Evolutionary conservation across 208 protist genomes (phyloP).

Genomic region (Leishmania lainsoni): DNA sequence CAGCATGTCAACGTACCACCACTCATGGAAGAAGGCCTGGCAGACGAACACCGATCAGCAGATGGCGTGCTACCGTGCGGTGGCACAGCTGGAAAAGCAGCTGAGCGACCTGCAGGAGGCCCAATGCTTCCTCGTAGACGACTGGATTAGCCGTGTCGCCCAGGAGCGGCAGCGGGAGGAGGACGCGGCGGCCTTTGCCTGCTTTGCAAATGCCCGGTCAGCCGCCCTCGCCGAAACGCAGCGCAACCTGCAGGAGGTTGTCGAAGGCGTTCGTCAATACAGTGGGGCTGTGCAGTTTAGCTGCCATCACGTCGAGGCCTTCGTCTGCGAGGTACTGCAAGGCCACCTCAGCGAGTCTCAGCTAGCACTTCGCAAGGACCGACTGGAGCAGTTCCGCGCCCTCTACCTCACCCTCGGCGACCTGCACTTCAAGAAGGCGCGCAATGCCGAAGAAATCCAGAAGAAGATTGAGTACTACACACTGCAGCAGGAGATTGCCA

Average conservation of each 20-base stretch:
- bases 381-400: conserved; percentile 73
- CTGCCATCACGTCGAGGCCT: conserved; percentile 39
- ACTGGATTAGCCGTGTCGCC: conserved; percentile 51
- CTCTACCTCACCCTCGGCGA: conserved; percentile 89
- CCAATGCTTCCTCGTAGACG: conserved; percentile 47
- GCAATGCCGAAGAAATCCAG: conserved; percentile 73
- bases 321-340: conserved; percentile 45
- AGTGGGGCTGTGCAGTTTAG: conserved; percentile 38
- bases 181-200: conserved; percentile 53
- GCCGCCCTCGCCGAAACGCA: conserved; percentile 51
- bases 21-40: conserved; percentile 54
- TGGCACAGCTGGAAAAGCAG: conserved; percentile 75
- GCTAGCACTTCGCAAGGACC: conserved; percentile 61
- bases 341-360: conserved; percentile 32
- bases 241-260: conserved; percentile 36
- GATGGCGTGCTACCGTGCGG: conserved; percentile 57
- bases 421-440: conserved; percentile 86
- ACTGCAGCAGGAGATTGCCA: conserved; percentile 85
- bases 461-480: conserved; percentile 84
- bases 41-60: conserved; percentile 69
- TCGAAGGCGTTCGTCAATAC: conserved; percentile 29
- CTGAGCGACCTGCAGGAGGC: conserved; percentile 53
- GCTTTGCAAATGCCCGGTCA: conserved; percentile 53
- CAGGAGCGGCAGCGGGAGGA: conserved; percentile 57
- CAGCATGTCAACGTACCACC: conserved; percentile 37